Evolutionary conservation across 164 flowering plant genomes (phyloP), one percentile per base, ranked within the genome.

Genomic region (Macadamia integrifolia): DNA sequence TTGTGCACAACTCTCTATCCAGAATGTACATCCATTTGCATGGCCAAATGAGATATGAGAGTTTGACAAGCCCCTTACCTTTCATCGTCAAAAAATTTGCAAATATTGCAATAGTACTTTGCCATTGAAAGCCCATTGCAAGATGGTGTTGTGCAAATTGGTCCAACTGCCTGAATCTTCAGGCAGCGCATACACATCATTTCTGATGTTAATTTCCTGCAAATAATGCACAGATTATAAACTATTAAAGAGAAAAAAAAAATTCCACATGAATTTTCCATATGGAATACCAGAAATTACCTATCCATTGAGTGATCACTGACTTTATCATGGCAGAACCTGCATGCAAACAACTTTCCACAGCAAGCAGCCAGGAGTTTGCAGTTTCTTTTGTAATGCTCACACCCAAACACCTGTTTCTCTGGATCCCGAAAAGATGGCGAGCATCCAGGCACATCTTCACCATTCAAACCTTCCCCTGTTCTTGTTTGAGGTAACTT

Each of bases 131-230:
- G 56, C 60, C 89, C 96, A 72, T 71, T 73, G 76, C 98, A 93
- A 50, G 98, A 86, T 53, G 94, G 90, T 18, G 97, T 87, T 13
- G 72, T 76, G 80, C 98, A 93, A 69, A 74, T 48, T 44, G 93
- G 91, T 56, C 97, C 98, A 69, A 91, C 80, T 14, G 94, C 80
- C 80, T 93, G 98, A 75, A 90, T 73, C 77, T 85, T 84, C 65
- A 91, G 71, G 84, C 98, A 93, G 32, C 71, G 78, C 97, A 91
- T 93, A 57, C 98, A 93, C 96, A 93, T 88, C 98, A 93, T 93
- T 71, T 93, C 96, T 69, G 88, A 49, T 44, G 97, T 90, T 62
- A 85, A 84, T 79, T 88, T 92, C 82, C 97, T 92, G 82, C 49
- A 71, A 70, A 67, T 40, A 11, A 74, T 58, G 32, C 50, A 62